Base-by-base conservation (phyloP, 306 rosid genomes). In the Vicia sativa region DNA sequence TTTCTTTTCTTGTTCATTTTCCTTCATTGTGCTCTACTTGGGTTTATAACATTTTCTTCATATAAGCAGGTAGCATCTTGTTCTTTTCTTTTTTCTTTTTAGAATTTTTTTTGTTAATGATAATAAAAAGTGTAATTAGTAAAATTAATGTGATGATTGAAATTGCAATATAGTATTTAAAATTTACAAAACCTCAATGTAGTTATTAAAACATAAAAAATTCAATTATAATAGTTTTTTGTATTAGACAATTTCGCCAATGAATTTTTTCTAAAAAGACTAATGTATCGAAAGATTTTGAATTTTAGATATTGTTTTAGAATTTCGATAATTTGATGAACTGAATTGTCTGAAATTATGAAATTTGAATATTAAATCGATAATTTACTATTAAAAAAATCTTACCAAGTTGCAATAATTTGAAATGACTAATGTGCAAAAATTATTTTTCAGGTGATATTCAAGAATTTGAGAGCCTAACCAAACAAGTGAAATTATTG, bases 11-110 rank as follows among this genome's bases (percentile, higher is more conserved):
- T 50, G 29, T 19, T 18, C 11, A 18, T 12, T 67, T 54, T 23
- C 26, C 53, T 38, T 50, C 70, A 0, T 41, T 67, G 53, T 74
- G 18, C 43, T 64, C 43, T 64, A 6, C 28, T 50, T 19, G 52
- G 42, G 19, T 54, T 19, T 68, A 34, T 60, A 3, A 31, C 21
- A 57, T 43, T 14, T 54, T 68, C 66, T 58, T 1, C 62, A 35
- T 43, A 61, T 45, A 54, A 15, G 23, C 11, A 60, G 62, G 29
- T 43, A 19, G 7, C 69, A 38, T 55, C 74, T 23, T 3, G 3
- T 16, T 52, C 5, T 52, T 0, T 21, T 21, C 21, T 2, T 52
- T 1, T 34, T 9, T 34, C 0, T 34, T 2, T 34, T 34, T 34
- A 1, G 2, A 34, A 1, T 34, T 7, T 34, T 41, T 41, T 41